phyloP scores from a whole-genome alignment of 495 filamentous ascomycete species.

The Xylaria curta region DNA sequence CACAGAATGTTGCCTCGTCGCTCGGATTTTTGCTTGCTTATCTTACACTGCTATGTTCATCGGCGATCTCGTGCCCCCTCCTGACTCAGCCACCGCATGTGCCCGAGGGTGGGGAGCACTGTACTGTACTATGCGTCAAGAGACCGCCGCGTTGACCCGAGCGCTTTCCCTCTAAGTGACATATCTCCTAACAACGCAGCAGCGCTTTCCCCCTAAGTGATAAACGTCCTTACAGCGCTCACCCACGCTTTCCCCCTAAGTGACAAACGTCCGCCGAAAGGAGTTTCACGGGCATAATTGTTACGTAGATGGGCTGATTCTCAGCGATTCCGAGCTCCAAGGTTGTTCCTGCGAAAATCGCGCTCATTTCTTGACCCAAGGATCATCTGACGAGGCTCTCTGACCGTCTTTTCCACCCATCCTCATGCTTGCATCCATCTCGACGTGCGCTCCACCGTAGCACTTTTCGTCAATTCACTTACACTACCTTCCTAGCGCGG shows the following conservation, averaged over 20 bases:
- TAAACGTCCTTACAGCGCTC: constrained; percentile 19
- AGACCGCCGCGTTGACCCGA: constrained; percentile 27
- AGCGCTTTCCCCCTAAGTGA: constrained; percentile 30
- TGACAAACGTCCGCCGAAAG: constrained; percentile 21
- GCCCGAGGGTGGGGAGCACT: background rate
- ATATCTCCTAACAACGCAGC: constrained; percentile 25
- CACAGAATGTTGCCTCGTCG: background rate
- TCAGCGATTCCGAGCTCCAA: background rate
- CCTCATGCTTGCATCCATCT: background rate
- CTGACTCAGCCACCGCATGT: constrained; percentile 8
- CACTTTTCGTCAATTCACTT: background rate
- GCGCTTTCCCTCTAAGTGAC: constrained; percentile 31
- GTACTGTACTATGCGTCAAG: background rate
- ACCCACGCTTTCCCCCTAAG: constrained; percentile 18
- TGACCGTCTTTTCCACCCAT: constrained; percentile 12
- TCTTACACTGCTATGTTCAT: constrained; percentile 4
- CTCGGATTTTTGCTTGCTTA: background rate
- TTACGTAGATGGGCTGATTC: constrained; percentile 18
- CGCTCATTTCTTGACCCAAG: background rate
- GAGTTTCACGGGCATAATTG: constrained; percentile 16
- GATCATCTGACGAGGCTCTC: constrained; percentile 15
- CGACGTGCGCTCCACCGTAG: background rate
- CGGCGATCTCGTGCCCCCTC: background rate
- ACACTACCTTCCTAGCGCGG: background rate
- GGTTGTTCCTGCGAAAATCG: background rate